Percentiles rank a stretch among this genome's conserved stretches.
Evolutionary conservation across 768 basidiomycete species (phyloP).

Genomic region (Xerocomus brunneocitrinus): DNA sequence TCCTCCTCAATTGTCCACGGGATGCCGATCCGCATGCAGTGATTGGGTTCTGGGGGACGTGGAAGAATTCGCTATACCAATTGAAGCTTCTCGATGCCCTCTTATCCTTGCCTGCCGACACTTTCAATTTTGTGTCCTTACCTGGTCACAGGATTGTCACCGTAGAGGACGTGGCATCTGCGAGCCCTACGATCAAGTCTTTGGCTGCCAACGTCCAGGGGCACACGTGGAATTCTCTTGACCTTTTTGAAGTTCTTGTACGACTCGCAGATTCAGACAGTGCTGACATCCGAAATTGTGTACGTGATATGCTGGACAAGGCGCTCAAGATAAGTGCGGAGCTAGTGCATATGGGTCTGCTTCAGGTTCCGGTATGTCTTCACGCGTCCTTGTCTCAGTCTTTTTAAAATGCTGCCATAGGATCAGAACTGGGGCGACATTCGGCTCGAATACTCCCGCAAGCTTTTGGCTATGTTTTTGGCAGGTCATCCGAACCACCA

Average conservation of each 20-base stretch:
- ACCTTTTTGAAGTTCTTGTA: slow-evolving; percentile 86
- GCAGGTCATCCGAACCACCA: slow-evolving; percentile 93
- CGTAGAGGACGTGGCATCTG: slow-evolving; percentile 78
- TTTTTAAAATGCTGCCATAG: slow-evolving; percentile 26
- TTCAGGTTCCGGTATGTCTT: slow-evolving; percentile 79
- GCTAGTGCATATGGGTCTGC: slow-evolving; percentile 86
- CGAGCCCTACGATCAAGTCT: slow-evolving; percentile 88
- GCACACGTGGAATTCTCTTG: slow-evolving; percentile 91
- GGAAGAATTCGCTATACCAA: slow-evolving; percentile 84
- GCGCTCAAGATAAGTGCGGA: slow-evolving; percentile 93
- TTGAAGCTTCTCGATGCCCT: slow-evolving; percentile 85
- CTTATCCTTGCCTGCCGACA: slow-evolving; percentile 83
- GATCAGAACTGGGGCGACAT: slow-evolving; percentile 86
- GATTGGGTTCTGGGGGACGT: slow-evolving; percentile 78
- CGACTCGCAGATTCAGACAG: slow-evolving; percentile 69
- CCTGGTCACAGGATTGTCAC: slow-evolving; percentile 82
- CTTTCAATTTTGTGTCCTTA: slow-evolving; percentile 87
- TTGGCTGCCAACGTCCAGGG: slow-evolving; percentile 88
- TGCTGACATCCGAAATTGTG: slow-evolving; percentile 65
- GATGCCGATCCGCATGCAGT: slow-evolving; percentile 76
- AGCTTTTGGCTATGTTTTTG: slow-evolving; percentile 84
- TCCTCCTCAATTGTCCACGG: slow-evolving; percentile 78
- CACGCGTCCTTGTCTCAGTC: neutral
- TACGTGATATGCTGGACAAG: slow-evolving; percentile 90
- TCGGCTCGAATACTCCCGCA: slow-evolving; percentile 80